Evolutionary conservation across 768 basidiomycete species (phyloP).

Genomic region (Gymnopilus junonius): DNA sequence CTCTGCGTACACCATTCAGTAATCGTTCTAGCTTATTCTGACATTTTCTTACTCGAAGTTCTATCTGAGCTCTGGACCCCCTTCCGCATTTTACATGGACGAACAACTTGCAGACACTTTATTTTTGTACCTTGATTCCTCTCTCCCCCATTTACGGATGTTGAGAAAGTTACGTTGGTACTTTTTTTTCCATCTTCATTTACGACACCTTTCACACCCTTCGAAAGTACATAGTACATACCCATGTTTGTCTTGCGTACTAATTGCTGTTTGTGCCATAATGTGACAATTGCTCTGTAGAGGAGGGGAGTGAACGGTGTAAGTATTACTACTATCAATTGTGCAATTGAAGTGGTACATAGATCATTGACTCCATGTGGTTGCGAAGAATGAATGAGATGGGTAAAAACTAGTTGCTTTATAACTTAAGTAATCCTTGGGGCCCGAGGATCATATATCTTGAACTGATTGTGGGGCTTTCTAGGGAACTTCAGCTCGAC

Average conservation of each 20-base stretch:
- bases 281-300: background rate
- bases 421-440: background rate
- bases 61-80: background rate
- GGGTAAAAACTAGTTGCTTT: no score
- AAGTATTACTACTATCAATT: no score
- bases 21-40: background rate
- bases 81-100: background rate
- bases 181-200: background rate
- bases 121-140: background rate
- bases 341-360: no score
- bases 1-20: background rate
- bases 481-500: background rate
- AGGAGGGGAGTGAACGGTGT: background rate
- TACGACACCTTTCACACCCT: background rate
- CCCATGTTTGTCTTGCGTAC: conserved; percentile 1
- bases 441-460: background rate
- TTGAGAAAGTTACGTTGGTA: background rate
- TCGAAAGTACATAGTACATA: conserved; percentile 4
- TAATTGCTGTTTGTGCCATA: conserved; percentile 3
- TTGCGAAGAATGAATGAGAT: no score
- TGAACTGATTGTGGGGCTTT: background rate
- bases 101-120: conserved; percentile 6
- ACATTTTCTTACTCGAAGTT: background rate
- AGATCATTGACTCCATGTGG: no score
- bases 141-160: background rate